Conservation (phyloP, 805 yeast genomes). For the Saturnispora silvae region DNA sequence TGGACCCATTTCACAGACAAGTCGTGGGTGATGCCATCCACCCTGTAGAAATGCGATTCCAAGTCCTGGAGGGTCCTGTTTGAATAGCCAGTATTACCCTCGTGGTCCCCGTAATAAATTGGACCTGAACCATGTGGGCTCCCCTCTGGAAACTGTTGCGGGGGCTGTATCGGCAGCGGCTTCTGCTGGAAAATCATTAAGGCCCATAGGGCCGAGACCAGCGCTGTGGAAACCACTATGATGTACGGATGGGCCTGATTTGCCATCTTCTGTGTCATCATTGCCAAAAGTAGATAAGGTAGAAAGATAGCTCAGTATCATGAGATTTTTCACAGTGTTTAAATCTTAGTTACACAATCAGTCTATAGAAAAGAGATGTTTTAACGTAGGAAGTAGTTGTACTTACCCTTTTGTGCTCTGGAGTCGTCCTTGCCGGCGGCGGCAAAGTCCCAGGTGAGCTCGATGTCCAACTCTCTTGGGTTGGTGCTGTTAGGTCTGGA, state of each 20-base stretch:
- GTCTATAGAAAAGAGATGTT: neutral
- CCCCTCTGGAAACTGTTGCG: too few species aligned
- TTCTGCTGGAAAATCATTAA: neutral
- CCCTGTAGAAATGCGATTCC: conserved; percentile 5
- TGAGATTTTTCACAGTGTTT: neutral
- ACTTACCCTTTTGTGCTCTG: conserved; percentile 50
- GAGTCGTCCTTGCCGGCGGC: conserved; percentile 28
- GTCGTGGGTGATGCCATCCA: conserved; percentile 18
- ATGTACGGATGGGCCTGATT: neutral
- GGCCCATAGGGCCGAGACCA: neutral
- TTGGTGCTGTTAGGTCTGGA: conserved; percentile 68
- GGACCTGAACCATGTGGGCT: neutral
- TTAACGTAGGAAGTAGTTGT: conserved; percentile 63
- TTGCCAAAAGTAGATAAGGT: too few species aligned
- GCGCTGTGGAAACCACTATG: neutral
- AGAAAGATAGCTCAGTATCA: neutral
- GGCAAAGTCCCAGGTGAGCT: conserved; percentile 47
- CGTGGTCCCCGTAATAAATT: neutral
- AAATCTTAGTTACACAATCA: neutral
- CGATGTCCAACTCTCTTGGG: conserved; percentile 85
- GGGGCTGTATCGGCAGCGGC: neutral
- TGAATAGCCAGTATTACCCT: neutral
- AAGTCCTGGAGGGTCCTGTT: conserved; percentile 2
- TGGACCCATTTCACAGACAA: conserved; percentile 29
- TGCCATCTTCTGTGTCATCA: neutral